Conservation (phyloP, 352 stramenopile species). For the Phytophthora niederhauseri region DNA sequence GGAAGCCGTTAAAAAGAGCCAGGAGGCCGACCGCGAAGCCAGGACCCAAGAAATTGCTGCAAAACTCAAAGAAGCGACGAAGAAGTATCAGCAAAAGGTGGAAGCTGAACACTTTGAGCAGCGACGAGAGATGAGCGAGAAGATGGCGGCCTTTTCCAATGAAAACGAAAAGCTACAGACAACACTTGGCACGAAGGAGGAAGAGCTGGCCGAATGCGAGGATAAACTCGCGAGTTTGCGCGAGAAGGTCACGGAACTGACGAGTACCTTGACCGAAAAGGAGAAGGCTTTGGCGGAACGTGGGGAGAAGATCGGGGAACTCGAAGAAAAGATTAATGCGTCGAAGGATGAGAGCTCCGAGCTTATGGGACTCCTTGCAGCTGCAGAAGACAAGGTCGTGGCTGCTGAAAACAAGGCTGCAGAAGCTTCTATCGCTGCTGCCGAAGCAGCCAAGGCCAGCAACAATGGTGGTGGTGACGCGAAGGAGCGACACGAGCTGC, state of each 20-base stretch:
- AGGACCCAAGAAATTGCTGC: slow-evolving; percentile 24
- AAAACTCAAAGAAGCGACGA: slow-evolving; percentile 37
- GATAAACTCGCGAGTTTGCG: slow-evolving; percentile 29
- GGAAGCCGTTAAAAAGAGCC: slow-evolving; percentile 25
- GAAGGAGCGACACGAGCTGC: slow-evolving; percentile 23
- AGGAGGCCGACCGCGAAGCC: slow-evolving; percentile 17
- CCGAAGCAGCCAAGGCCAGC: slow-evolving; percentile 18
- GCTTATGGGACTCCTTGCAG: slow-evolving; percentile 31
- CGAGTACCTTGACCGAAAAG: slow-evolving; percentile 7
- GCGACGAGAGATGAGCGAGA: slow-evolving; percentile 42
- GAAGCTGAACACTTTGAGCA: slow-evolving; percentile 41
- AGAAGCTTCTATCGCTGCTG: slow-evolving; percentile 25
- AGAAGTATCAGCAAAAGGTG: slow-evolving; percentile 42
- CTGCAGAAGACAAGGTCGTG: slow-evolving; percentile 33
- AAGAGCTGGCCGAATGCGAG: slow-evolving; percentile 30
- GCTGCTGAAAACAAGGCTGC: slow-evolving; percentile 38
- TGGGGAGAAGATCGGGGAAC: slow-evolving; percentile 14
- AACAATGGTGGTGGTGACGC: slow-evolving; percentile 11
- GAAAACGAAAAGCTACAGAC: slow-evolving; percentile 34
- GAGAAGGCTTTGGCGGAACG: slow-evolving; percentile 9
- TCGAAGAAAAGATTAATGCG: slow-evolving; percentile 17
- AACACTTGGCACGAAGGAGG: slow-evolving; percentile 23
- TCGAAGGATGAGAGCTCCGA: slow-evolving; percentile 39
- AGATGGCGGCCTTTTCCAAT: slow-evolving; percentile 37
- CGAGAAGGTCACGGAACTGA: slow-evolving; percentile 19